These are phyloP conservation scores for Cajanus cajan DNA, from an alignment of 306 rosid genomes.

Conservation along the genomic window DNA sequence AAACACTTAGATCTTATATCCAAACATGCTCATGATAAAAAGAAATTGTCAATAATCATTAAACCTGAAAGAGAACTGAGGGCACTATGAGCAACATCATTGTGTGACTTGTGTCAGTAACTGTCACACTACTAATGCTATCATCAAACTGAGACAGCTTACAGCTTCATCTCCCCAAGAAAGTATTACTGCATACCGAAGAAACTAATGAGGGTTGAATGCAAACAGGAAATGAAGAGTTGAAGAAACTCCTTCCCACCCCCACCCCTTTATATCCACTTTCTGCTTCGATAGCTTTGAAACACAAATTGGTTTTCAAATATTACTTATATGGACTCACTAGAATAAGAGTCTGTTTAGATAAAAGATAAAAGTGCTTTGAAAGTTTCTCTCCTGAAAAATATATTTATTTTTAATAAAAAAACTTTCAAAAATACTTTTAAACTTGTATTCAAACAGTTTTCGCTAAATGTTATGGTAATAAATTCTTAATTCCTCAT, in stretches of 20 bases:
- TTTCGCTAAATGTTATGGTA: too few species aligned
- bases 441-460: too few species aligned
- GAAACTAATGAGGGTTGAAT: background rate
- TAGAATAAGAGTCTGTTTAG: too few species aligned
- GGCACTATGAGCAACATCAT: background rate
- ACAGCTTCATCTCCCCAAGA: background rate
- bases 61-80: background rate
- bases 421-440: too few species aligned
- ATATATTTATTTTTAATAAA: too few species aligned
- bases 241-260: too few species aligned
- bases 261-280: background rate
- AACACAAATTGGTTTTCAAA: background rate
- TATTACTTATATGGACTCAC: background rate
- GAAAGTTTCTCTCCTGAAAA: too few species aligned
- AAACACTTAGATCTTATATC: too few species aligned
- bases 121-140: background rate
- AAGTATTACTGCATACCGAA: background rate
- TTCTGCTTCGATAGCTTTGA: background rate
- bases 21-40: too few species aligned
- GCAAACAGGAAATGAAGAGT: background rate
- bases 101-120: background rate
- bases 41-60: background rate
- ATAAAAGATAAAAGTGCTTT: too few species aligned
- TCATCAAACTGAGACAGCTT: background rate
- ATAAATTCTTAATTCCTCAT: conserved; percentile 10